Evolutionary conservation across 345 rosid genomes (phyloP).

Genomic region (Salix udensis): DNA sequence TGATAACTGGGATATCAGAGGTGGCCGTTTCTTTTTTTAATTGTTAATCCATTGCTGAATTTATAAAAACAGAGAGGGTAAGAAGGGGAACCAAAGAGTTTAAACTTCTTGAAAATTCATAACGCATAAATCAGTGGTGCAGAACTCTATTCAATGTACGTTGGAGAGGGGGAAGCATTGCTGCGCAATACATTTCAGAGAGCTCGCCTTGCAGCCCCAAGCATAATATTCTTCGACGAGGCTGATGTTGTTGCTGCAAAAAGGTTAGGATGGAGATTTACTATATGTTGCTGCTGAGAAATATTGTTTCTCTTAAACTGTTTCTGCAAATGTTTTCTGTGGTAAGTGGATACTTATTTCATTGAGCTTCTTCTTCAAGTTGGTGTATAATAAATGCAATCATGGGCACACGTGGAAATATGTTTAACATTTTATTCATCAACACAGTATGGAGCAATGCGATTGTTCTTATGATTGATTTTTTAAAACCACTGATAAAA

Average conservation of each 20-base stretch:
- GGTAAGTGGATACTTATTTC: too few species aligned
- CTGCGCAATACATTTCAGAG: slow-evolving; percentile 78
- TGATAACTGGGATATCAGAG: too few species aligned
- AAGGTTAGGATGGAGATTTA: slow-evolving; percentile 41
- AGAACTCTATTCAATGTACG: slow-evolving; percentile 92
- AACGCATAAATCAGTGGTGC: slow-evolving; percentile 58
- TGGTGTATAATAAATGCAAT: background rate
- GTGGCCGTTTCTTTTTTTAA: too few species aligned
- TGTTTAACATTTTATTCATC: background rate
- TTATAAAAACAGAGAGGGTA: background rate
- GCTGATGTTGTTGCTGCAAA: slow-evolving; percentile 83
- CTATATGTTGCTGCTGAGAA: background rate
- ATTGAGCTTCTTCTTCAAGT: background rate
- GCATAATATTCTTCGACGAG: slow-evolving; percentile 93
- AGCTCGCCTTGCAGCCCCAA: slow-evolving; percentile 90
- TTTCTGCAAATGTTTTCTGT: too few species aligned
- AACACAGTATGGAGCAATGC: background rate
- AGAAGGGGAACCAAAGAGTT: too few species aligned
- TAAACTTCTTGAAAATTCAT: slow-evolving; percentile 7
- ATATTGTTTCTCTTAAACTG: background rate
- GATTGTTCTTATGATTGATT: background rate
- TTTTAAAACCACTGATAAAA: background rate
- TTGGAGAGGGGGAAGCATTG: slow-evolving; percentile 97
- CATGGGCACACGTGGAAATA: background rate
- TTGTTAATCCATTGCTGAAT: background rate